Evolutionary conservation across 495 filamentous ascomycete genomes (phyloP), one percentile per base, ranked within the genome.

Genomic region (Penicilliopsis zonata): DNA sequence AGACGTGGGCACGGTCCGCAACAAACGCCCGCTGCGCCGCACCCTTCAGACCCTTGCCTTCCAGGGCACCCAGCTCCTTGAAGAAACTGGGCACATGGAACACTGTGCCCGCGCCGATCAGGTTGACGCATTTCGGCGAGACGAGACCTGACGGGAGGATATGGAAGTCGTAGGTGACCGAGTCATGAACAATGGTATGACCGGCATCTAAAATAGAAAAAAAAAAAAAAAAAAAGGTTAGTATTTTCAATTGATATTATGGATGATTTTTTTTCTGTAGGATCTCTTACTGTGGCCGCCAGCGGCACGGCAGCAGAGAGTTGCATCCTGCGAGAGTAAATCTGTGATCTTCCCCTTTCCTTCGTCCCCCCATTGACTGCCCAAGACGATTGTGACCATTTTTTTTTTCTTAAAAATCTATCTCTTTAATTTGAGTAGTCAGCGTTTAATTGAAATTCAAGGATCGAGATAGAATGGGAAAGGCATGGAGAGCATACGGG

Each of bases 61-160:
- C 68, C 10, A 87, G 55, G 16, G 67, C 67, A 30, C 68, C 67
- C 35, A 94, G 66, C 58, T 95, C 87, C 51, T 79, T 76, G 72
- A 93, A 92, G 70, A 95, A 90, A 28, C 68, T 70, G 30, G 81
- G 81, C 28, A 92, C 67, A 63, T 94, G 81, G 35, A 94, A 71
- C 34, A 93, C 86, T 30, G 78, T 78, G 33, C 84, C 84, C 36
- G 80, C 78, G 31, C 86, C 86, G 53, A 94, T 83, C 29, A 95
- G 61, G 63, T 90, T 94, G 41, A 77, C 63, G 55, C 74, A 83
- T 33, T 60, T 62, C 2, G 79, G 83, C 44, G 82, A 82, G 36
- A 92, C 63, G 8, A 94, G 75, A 30, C 80, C 82, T 29, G 69
- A 75, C 36, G 75, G 76, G 27, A 80, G 65, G 41, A 78, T 72